Base-by-base conservation (phyloP, 148 eudicot genomes). In the Euryodendron excelsum region DNA sequence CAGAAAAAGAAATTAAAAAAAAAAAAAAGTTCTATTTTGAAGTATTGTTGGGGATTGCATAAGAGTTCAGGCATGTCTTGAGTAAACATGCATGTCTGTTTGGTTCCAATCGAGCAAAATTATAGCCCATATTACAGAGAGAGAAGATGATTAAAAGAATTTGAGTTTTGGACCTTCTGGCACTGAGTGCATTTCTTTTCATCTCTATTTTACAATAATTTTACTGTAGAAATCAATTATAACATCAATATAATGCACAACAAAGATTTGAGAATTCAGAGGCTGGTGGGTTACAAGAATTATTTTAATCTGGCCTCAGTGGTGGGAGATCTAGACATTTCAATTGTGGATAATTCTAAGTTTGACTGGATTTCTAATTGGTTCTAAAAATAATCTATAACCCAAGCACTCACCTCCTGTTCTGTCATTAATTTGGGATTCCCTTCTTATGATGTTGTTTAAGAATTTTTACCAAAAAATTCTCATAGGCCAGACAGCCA, bases 351-450 rank as follows among this genome's bases (percentile, higher is more conserved):
- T 37, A 3, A 67, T 7, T 31, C 48, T 3, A 36, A 21, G 48
- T 39, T 67, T 67, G 72, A 67, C 17, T 12, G 25, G 72, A 39
- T 34, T n/a, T 67, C 15, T 39, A 48, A 37, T 48, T 67, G 72
- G n/a, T n/a, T n/a, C 48, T 36, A 37, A 66, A 48, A 67, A 67
- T 37, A 39, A 67, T 67, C 30, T 39, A n/a, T n/a, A 33, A 37
- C 41, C 41, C 5, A 0, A 64, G 41, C 69, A 33, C 41, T 33
- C 69, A 64, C 44, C 69, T 64, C 37, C 31, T 33, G 15, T 33
- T 33, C 8, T 15, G 69, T 33, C 9, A 30, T 1, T 18, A n/a
- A 39, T 39, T 4, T n/a, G 30, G 8, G 72, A 39, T 67, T 67
- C 72, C 25, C 30, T 67, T 18, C 48, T 64, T 37, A 64, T 34